Evolutionary conservation across 257 asterid species (phyloP).

Genomic region (Capsicum pubescens): DNA sequence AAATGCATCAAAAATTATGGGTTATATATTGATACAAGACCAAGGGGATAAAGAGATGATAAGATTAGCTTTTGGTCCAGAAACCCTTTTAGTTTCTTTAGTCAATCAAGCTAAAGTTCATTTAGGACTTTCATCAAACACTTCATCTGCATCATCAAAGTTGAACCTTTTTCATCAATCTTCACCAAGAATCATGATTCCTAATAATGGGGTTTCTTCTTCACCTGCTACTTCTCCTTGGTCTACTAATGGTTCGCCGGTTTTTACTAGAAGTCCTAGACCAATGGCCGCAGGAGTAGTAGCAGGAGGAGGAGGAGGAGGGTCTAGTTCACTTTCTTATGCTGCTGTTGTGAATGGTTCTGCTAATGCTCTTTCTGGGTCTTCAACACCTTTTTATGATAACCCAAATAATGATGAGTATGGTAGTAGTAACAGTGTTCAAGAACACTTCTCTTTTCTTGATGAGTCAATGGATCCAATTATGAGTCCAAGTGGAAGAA

Average conservation of each 20-base stretch:
- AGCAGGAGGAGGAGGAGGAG: neutral
- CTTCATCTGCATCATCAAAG: slow-evolving; percentile 40
- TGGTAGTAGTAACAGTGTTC: slow-evolving; percentile 29
- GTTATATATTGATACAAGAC: slow-evolving; percentile 80
- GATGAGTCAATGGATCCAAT: slow-evolving; percentile 58
- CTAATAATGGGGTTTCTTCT: slow-evolving; percentile 63
- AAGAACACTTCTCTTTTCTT: slow-evolving; percentile 45
- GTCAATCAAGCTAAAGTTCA: slow-evolving; percentile 64
- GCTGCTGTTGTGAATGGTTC: slow-evolving; percentile 67
- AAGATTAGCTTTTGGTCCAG: slow-evolving; percentile 82
- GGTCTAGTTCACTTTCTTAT: slow-evolving; percentile 46
- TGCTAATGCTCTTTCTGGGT: slow-evolving; percentile 40
- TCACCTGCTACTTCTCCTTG: slow-evolving; percentile 52
- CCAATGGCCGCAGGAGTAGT: slow-evolving; percentile 13
- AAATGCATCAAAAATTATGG: slow-evolving; percentile 85
- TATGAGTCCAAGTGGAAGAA: slow-evolving; percentile 85
- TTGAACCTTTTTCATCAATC: slow-evolving; percentile 54
- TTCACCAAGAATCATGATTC: slow-evolving; percentile 64
- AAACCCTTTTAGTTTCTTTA: slow-evolving; percentile 50
- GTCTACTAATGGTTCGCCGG: slow-evolving; percentile 44
- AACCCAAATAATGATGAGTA: slow-evolving; percentile 2
- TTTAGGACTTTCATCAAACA: slow-evolving; percentile 54
- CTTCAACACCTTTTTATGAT: slow-evolving; percentile 56
- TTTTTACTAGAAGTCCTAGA: slow-evolving; percentile 42
- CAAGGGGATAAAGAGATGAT: slow-evolving; percentile 89